phyloP scores from a whole-genome alignment of 2,329 filamentous ascomycete species.

The Cordyceps cateniannulata region DNA sequence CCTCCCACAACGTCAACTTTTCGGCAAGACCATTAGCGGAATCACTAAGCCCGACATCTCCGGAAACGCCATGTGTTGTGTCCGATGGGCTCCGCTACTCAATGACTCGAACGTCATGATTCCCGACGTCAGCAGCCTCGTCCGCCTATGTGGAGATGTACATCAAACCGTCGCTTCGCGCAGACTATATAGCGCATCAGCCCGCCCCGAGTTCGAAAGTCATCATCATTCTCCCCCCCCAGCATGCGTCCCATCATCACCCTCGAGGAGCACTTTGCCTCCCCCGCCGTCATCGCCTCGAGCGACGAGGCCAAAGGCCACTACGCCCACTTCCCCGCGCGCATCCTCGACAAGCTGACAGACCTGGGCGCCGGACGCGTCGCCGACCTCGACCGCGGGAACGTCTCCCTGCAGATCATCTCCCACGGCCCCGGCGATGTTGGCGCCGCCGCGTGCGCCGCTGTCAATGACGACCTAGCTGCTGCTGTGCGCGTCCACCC shows the following conservation, averaged over 20 bases:
- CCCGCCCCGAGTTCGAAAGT: not conserved
- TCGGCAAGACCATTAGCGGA: not conserved
- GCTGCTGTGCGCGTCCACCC: slow-evolving; percentile 15
- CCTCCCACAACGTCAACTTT: no score
- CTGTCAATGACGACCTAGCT: slow-evolving; percentile 21
- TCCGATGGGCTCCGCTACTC: not conserved
- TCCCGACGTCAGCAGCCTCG: not conserved
- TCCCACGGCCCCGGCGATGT: slow-evolving; percentile 13
- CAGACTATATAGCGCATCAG: not conserved
- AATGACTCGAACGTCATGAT: not conserved
- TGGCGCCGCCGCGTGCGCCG: slow-evolving; percentile 16
- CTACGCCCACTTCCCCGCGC: slow-evolving; percentile 18
- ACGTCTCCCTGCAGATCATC: slow-evolving; percentile 18
- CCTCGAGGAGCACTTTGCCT: slow-evolving; percentile 36
- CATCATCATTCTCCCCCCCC: not conserved
- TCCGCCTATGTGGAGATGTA: not conserved
- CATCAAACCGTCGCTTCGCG: not conserved
- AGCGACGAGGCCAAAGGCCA: slow-evolving; percentile 16
- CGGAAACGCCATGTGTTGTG: not conserved
- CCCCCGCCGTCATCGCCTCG: slow-evolving; percentile 15
- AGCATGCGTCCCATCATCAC: slow-evolving; percentile 26
- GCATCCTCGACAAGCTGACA: slow-evolving; percentile 18
- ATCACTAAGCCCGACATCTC: not conserved
- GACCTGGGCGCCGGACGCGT: slow-evolving; percentile 20
- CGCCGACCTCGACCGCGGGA: slow-evolving; percentile 19